Conservation (phyloP, 345 rosid species). For the Balakata baccata region DNA sequence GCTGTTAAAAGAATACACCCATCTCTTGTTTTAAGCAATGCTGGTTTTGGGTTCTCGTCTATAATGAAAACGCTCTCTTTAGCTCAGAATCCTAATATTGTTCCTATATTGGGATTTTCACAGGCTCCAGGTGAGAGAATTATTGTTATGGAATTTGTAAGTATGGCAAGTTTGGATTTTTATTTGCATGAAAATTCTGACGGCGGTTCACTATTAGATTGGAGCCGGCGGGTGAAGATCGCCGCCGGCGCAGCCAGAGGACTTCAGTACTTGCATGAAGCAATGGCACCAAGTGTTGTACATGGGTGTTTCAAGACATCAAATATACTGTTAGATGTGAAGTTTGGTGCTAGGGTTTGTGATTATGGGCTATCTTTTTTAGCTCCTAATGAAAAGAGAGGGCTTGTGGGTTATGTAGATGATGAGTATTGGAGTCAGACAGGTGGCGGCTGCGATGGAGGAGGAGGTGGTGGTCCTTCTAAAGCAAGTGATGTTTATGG, state of each 20-base stretch:
- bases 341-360: conserved; percentile 44
- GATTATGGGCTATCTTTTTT: conserved; percentile 72
- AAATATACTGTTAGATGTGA: conserved; percentile 56
- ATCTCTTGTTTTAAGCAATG: conserved; percentile 60
- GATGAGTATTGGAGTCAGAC: conserved; percentile 51
- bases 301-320: conserved; percentile 72
- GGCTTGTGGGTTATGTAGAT: conserved; percentile 50
- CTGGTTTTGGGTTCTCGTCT: conserved; percentile 60
- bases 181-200: conserved; percentile 50
- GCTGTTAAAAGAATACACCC: conserved; percentile 79
- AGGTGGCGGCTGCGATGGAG: conserved; percentile 16
- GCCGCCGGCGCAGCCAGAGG: conserved; percentile 77
- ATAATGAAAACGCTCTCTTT: conserved; percentile 58
- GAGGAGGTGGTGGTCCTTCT: conserved; percentile 35
- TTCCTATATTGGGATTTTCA: conserved; percentile 58
- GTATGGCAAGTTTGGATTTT: conserved; percentile 45
- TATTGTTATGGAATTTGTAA: conserved; percentile 50
- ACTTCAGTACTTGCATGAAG: conserved; percentile 60
- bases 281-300: conserved; percentile 42
- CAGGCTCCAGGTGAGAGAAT: conserved; percentile 92
- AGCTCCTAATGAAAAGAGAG: conserved; percentile 50
- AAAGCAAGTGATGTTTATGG: conserved; percentile 79
- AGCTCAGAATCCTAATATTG: conserved; percentile 62
- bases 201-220: conserved; percentile 48
- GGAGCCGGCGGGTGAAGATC: conserved; percentile 57